These are phyloP conservation scores for Chrysosporium queenslandicum DNA, from an alignment of 2,329 filamentous ascomycete species.

Conservation along the genomic window DNA sequence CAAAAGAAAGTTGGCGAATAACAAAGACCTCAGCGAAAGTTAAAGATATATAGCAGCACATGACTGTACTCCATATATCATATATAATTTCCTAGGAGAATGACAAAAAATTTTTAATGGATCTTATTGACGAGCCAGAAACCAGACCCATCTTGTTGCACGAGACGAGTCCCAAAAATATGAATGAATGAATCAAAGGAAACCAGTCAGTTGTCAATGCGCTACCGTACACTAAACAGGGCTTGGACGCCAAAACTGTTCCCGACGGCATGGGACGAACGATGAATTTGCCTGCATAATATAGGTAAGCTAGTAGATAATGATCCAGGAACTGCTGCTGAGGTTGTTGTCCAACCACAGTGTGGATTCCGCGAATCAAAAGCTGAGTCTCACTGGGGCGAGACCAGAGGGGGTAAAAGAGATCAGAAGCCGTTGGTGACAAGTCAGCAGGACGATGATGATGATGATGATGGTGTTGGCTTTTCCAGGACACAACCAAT, in stretches of 20 bases:
- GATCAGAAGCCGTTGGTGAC: slow-evolving; percentile 6
- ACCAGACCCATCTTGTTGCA: slow-evolving; percentile 8
- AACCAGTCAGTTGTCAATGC: slow-evolving; percentile 3
- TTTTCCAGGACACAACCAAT: background rate
- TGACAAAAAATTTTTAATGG: background rate
- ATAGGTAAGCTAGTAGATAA: slow-evolving; percentile 9
- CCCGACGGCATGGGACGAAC: slow-evolving; percentile 11
- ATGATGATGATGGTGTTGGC: too few species aligned
- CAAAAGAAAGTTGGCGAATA: slow-evolving; percentile 9
- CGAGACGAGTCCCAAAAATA: slow-evolving; percentile 7
- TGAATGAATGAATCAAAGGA: slow-evolving; percentile 9
- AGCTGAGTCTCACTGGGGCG: background rate
- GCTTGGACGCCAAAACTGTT: slow-evolving; percentile 1
- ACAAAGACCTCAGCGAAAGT: slow-evolving; percentile 11
- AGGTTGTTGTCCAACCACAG: slow-evolving; percentile 11
- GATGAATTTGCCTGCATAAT: slow-evolving; percentile 10
- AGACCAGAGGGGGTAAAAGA: background rate
- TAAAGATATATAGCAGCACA: slow-evolving; percentile 11
- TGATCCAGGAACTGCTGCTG: slow-evolving; percentile 7
- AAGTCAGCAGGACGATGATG: slow-evolving; percentile 8
- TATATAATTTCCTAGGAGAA: slow-evolving; percentile 2
- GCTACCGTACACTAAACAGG: slow-evolving; percentile 6
- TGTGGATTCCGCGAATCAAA: slow-evolving; percentile 6
- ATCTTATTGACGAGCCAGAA: slow-evolving; percentile 9
- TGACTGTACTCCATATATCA: slow-evolving; percentile 10